Percentiles rank a stretch among this genome's conserved stretches.
Conservation (phyloP, 2,329 filamentous ascomycete genomes). For the Exophiala sp. region DNA sequence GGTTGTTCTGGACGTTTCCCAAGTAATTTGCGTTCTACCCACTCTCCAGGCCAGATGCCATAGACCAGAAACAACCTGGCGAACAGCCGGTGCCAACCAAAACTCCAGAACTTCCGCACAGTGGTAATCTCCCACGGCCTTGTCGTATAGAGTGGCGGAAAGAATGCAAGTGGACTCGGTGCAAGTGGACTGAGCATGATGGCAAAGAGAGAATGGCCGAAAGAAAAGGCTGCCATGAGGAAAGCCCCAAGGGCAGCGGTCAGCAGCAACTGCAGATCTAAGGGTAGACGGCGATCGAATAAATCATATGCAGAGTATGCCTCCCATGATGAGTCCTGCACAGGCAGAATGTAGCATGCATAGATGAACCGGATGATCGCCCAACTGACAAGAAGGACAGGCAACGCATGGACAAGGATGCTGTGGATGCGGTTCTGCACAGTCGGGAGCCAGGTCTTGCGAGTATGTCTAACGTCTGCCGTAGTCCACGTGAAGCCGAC, state of each 20-base stretch:
- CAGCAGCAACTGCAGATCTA: slow-evolving; percentile 35
- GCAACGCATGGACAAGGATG: slow-evolving; percentile 38
- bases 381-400: slow-evolving; percentile 38
- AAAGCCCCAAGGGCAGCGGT: slow-evolving; percentile 42
- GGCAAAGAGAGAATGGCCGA: slow-evolving; percentile 42
- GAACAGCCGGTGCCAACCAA: slow-evolving; percentile 46
- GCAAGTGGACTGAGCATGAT: slow-evolving; percentile 39
- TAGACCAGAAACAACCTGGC: slow-evolving; percentile 45
- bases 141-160: slow-evolving; percentile 44
- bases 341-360: slow-evolving; percentile 18
- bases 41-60: slow-evolving; percentile 46
- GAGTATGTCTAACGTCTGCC: slow-evolving; percentile 44
- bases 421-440: slow-evolving; percentile 39
- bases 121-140: slow-evolving; percentile 40
- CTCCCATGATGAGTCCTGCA: slow-evolving; percentile 1
- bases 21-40: slow-evolving; percentile 39
- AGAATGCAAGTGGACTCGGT: slow-evolving; percentile 42
- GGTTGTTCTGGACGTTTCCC: slow-evolving; percentile 35
- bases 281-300: slow-evolving; percentile 36
- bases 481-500: slow-evolving; percentile 47
- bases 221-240: slow-evolving; percentile 43
- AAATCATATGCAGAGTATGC: slow-evolving; percentile 23
- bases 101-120: slow-evolving; percentile 43
- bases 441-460: slow-evolving; percentile 43
- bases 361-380: slow-evolving; percentile 36